Conservation (phyloP, 768 basidiomycete genomes). For the Dentipellis sp. region DNA sequence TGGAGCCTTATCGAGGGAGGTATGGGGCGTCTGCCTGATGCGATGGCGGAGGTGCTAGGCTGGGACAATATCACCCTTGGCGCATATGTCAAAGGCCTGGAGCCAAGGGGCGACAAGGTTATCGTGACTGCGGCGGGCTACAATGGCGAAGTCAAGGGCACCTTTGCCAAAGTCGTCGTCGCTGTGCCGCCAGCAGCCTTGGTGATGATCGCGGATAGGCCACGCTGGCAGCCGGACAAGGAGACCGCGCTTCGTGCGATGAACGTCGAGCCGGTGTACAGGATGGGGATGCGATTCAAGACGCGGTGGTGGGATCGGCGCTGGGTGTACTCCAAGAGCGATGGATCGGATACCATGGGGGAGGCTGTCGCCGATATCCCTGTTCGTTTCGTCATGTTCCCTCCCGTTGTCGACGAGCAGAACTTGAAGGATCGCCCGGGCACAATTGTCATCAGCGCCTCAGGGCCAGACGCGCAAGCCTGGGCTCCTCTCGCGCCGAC, state of each 20-base stretch:
- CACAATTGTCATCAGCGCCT: conserved; percentile 19
- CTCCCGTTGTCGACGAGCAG: conserved; percentile 13
- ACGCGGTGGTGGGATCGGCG: conserved; percentile 1
- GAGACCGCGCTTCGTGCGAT: conserved; percentile 16
- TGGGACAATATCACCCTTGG: conserved; percentile 14
- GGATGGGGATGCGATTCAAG: conserved; percentile 5
- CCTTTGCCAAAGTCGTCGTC: conserved; percentile 16
- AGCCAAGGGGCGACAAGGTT: conserved; percentile 9
- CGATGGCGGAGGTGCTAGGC: conserved; percentile 14
- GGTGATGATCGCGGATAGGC: conserved; percentile 16
- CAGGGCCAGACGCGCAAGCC: conserved; percentile 17
- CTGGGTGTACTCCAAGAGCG: background rate
- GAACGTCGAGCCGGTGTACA: conserved; percentile 12
- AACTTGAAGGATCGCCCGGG: conserved; percentile 18
- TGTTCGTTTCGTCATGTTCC: conserved; percentile 13
- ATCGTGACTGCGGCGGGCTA: background rate
- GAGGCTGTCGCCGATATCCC: conserved; percentile 9
- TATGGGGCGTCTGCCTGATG: conserved; percentile 16
- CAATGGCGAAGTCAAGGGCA: conserved; percentile 1
- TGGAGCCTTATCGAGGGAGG: conserved; percentile 15
- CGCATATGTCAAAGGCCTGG: conserved; percentile 11
- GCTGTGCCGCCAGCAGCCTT: conserved; percentile 18
- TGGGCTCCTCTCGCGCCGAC: conserved; percentile 14
- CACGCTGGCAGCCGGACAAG: conserved; percentile 12
- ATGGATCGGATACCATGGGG: background rate